Percentiles rank a stretch among this genome's conserved stretches.
Evolutionary conservation across 805 yeast genomes (phyloP).

Genomic region (Lipomyces orientalis): DNA sequence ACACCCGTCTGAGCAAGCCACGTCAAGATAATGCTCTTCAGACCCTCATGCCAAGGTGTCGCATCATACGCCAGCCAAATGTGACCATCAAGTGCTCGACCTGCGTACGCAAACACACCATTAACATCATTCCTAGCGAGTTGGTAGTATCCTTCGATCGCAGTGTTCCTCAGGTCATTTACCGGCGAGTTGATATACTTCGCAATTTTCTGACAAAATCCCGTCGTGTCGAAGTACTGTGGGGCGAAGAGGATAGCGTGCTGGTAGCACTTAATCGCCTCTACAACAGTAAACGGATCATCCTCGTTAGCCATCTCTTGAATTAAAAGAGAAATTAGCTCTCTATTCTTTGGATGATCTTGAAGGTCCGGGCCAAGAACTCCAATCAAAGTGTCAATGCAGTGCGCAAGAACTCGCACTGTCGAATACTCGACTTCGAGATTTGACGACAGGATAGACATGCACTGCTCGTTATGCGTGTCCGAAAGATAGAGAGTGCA

Average conservation of each 20-base stretch:
- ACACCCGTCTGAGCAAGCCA: slow-evolving; percentile 65
- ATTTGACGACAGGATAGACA: slow-evolving; percentile 55
- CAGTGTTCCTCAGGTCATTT: slow-evolving; percentile 46
- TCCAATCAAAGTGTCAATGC: slow-evolving; percentile 54
- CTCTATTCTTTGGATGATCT: slow-evolving; percentile 38
- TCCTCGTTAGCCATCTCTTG: slow-evolving; percentile 48
- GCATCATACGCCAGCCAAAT: slow-evolving; percentile 66
- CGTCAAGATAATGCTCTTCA: slow-evolving; percentile 55
- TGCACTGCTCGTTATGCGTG: slow-evolving; percentile 55
- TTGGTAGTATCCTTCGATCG: slow-evolving; percentile 64
- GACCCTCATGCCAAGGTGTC: slow-evolving; percentile 51
- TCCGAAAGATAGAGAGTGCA: slow-evolving; percentile 53
- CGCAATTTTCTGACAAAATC: slow-evolving; percentile 42
- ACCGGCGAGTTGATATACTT: slow-evolving; percentile 21
- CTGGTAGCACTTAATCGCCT: slow-evolving; percentile 52
- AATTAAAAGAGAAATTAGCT: slow-evolving; percentile 46
- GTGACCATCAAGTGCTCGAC: slow-evolving; percentile 54
- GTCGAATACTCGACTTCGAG: slow-evolving; percentile 57
- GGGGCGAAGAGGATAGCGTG: slow-evolving; percentile 57
- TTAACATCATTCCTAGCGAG: slow-evolving; percentile 61
- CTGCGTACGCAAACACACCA: slow-evolving; percentile 49
- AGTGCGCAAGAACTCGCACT: slow-evolving; percentile 50
- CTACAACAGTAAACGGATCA: slow-evolving; percentile 42
- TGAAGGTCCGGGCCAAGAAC: slow-evolving; percentile 63
- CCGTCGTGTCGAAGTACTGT: slow-evolving; percentile 43